Conservation (phyloP, 441 rosid genomes). For the Euphorbia corollata region DNA sequence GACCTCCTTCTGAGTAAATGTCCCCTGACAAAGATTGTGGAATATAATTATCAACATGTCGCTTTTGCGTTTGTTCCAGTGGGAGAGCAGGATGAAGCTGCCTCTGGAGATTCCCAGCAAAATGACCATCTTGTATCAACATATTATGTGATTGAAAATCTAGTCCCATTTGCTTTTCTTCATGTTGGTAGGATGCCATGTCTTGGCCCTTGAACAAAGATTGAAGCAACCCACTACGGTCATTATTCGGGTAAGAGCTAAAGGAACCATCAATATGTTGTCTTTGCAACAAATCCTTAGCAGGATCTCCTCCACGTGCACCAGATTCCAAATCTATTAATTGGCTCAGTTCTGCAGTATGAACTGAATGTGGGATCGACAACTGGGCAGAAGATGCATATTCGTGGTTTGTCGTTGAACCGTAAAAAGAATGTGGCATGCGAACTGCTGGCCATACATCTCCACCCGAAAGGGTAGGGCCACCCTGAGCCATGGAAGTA, state of each 20-base stretch:
- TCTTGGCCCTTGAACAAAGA: conserved; percentile 70
- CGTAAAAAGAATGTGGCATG: conserved; percentile 43
- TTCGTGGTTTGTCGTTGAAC: conserved; percentile 41
- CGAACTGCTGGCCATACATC: conserved; percentile 58
- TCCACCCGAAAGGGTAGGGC: conserved; percentile 41
- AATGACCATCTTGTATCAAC: conserved; percentile 44
- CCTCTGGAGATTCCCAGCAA: conserved; percentile 51
- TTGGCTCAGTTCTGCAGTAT: conserved; percentile 36
- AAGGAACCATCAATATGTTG: conserved; percentile 51
- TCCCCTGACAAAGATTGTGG: conserved; percentile 49
- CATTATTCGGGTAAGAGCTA: conserved; percentile 51
- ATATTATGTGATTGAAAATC: conserved; percentile 43
- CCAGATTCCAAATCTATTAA: conserved; percentile 51
- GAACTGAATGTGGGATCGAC: conserved; percentile 42
- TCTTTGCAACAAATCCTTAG: conserved; percentile 44
- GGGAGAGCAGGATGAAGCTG: conserved; percentile 44
- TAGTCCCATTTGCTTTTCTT: conserved; percentile 42
- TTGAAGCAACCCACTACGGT: conserved; percentile 75
- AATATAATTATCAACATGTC: conserved; percentile 44
- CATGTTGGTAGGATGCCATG: conserved; percentile 37
- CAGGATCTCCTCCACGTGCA: conserved; percentile 35
- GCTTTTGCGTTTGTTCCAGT: conserved; percentile 50
- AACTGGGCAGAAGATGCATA: conserved; percentile 40
- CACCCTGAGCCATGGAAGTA: conserved; percentile 38
- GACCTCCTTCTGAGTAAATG: conserved; percentile 47